phyloP scores from a whole-genome alignment of 2,329 filamentous ascomycete genomes.

The Cladophialophora exuberans region DNA sequence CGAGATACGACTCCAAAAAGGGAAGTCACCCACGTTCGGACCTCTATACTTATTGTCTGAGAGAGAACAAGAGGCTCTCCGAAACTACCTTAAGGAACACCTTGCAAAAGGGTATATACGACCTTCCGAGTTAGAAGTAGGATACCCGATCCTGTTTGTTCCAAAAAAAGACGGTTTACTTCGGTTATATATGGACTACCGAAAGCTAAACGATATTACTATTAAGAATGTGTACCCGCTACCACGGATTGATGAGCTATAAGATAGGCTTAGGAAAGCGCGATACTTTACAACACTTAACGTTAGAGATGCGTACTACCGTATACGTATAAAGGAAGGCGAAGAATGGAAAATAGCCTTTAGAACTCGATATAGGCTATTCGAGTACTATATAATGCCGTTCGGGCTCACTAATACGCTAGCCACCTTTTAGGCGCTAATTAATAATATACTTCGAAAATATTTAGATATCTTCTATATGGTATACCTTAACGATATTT shows the following conservation, averaged over 20 bases:
- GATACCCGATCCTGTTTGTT: constrained; percentile 3
- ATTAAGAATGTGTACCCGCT: constrained; percentile 38
- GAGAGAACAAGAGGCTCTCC: neutral
- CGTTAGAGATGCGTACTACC: constrained; percentile 33
- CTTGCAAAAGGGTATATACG: neutral
- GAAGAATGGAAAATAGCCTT: constrained; percentile 41
- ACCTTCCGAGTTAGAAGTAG: neutral
- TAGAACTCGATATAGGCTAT: constrained; percentile 33
- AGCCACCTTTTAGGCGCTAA: neutral
- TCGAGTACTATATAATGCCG: constrained; percentile 38
- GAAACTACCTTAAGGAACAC: neutral
- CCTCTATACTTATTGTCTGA: neutral
- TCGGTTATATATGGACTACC: constrained; percentile 38
- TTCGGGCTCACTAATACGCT: constrained; percentile 35
- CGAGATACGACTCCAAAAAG: neutral
- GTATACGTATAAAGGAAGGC: constrained; percentile 34
- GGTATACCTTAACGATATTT: constrained; percentile 3
- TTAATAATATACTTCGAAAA: neutral
- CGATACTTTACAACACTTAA: constrained; percentile 34
- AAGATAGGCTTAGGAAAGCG: constrained; percentile 27
- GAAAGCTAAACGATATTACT: constrained; percentile 37
- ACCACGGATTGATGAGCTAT: constrained; percentile 33
- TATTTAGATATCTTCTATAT: constrained; percentile 11
- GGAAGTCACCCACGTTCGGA: neutral
- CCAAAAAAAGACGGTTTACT: constrained; percentile 19